Base-by-base conservation (phyloP, 1,139 yeast species). In the Maudiozyma humilis region DNA sequence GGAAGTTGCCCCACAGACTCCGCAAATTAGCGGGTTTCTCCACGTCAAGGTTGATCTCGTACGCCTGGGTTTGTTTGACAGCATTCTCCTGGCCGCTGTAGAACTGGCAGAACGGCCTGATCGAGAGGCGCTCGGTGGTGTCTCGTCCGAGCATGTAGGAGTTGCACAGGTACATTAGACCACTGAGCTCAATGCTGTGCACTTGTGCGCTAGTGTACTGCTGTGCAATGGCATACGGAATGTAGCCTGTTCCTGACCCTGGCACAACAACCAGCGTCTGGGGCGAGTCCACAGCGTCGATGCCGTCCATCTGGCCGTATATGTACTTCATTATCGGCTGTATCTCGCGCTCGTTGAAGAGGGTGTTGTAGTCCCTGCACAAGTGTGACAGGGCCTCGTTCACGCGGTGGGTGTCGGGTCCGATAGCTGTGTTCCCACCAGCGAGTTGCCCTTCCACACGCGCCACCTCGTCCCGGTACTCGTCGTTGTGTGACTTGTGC, bases 181-280 rank as follows among this genome's bases (percentile, higher is more conserved):
- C 75, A 5, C 88, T 81, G 57, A 72, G 75, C 56, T 87, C 96
- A 17, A 85, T 72, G 0, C 91, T 78, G 49, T 79, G 79, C 0
- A 84, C 86, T 1, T 71, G 58, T 69, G 2, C 51, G 2, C 45
- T 15, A 12, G 62, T 57, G 20, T 66, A 69, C 48, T 60, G 50
- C 3, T 47, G 43, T 0, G 87, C 73, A 19, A 83, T 52, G 49
- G 78, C 82, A 57, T 79, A 80, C 2, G 93, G 79, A 1, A 83
- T 65, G 52, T 84, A 68, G 0, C 94, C 93, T 36, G 82, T 66
- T 0, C 95, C 95, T 1, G 88, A 75, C 0, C 95, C 95, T 0
- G 95, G 95, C 2, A 83, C 73, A 3, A 85, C 60, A 0, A 83
- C 70, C 17, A 74, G 59, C 16, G 38, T 20, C n/a, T 35, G 18